Evolutionary conservation across 345 rosid genomes (phyloP).

Genomic region (Eutrema japonicum): DNA sequence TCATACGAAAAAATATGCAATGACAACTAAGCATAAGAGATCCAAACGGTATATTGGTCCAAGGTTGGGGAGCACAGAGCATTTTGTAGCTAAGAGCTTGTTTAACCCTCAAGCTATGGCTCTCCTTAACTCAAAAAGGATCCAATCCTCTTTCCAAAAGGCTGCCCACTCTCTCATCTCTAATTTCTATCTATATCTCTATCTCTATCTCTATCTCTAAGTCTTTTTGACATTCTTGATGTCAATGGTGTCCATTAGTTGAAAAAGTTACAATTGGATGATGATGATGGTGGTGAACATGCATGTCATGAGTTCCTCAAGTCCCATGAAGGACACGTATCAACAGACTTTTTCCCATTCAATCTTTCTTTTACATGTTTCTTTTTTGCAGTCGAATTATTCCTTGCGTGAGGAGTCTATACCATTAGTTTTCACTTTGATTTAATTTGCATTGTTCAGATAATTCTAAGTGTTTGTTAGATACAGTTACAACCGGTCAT

Average conservation of each 20-base stretch:
- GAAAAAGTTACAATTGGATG: constrained; percentile 34
- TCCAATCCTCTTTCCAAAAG: constrained; percentile 41
- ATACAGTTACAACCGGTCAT: constrained; percentile 34
- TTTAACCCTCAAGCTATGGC: constrained; percentile 38
- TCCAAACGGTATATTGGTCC: constrained; percentile 35
- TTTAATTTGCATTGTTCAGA: constrained; percentile 25
- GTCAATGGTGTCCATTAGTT: constrained; percentile 32
- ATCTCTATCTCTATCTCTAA: constrained; percentile 15
- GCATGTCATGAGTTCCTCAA: constrained; percentile 29
- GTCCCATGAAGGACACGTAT: constrained; percentile 38
- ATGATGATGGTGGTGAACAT: constrained; percentile 22
- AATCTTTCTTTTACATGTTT: constrained; percentile 10
- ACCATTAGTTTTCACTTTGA: constrained; percentile 31
- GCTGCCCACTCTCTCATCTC: constrained; percentile 21
- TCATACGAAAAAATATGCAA: constrained; percentile 11
- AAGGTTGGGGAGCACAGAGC: constrained; percentile 25
- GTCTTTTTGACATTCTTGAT: constrained; percentile 40
- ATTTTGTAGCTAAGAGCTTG: constrained; percentile 31
- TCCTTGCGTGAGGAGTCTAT: constrained; percentile 40
- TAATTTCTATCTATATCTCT: constrained; percentile 15
- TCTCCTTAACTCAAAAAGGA: constrained; percentile 26
- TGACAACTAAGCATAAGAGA: constrained; percentile 34
- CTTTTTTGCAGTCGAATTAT: constrained; percentile 39
- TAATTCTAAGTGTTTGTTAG: constrained; percentile 37
- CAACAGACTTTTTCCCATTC: constrained; percentile 22